Evolutionary conservation across 352 stramenopile species (phyloP), one percentile per base, ranked within the genome.

Genomic region (Globisporangium heterothallicum): DNA sequence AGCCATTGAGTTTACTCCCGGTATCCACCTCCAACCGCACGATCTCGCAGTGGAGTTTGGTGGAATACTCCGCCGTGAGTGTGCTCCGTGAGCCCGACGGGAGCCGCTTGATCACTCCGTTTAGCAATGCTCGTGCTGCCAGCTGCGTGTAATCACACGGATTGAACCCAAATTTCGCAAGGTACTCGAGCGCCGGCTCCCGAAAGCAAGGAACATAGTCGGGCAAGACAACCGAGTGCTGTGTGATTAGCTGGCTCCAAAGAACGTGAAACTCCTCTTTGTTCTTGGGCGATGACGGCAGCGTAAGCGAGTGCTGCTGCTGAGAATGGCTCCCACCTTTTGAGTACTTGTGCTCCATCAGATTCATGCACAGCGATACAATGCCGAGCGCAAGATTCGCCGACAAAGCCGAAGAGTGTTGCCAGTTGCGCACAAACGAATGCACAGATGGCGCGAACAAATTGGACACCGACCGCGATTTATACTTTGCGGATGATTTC

Each of bases 221-320:
- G 4, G 84, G 79, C 7, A 94, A 58, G 4, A 88, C 78, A 2
- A 94, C 75, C 13, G 81, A 89, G 51, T 92, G 79, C 43, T 92
- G 84, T 1, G 84, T 94, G 36, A 94, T 88, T 1, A 94, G 58
- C 52, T 92, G 84, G 45, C 84, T 94, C 84, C 84, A 94, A 3
- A 94, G 57, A 10, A 91, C 70, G 62, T 92, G 84, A 36, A 92
- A 91, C 49, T 88, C 75, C 59, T 92, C 78, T 44, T 88, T 88
- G 61, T 88, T 88, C 26, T 59, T 72, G 7, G 71, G 71, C 13
- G 71, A 82, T 0, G 67, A 58, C 7, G 63, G 59, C 8, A 68
- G 49, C 9, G 38, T 58, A 1, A 53, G 63, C 0, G 48, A 41
- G 10, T 24, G 26, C 6, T 32, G 48, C 6, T 40, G 29, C 18